These are phyloP conservation scores for Penicillium flavigenum DNA, from an alignment of 495 filamentous ascomycete species.

Conservation along the genomic window DNA sequence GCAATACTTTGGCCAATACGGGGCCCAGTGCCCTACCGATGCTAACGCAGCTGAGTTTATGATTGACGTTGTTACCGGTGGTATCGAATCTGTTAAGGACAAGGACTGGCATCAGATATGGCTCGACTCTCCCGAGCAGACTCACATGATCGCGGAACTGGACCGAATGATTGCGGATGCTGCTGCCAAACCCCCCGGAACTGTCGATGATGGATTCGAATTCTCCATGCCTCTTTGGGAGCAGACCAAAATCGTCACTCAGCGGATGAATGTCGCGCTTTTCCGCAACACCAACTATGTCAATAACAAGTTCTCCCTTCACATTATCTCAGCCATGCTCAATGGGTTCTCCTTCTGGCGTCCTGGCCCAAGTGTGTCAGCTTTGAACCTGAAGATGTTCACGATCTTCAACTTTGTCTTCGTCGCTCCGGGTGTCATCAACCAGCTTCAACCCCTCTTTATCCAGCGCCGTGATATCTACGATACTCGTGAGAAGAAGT, in stretches of 20 bases:
- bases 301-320: constrained; percentile 56
- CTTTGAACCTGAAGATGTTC: constrained; percentile 36
- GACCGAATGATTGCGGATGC: constrained; percentile 50
- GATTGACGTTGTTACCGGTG: constrained; percentile 70
- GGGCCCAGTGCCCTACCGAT: constrained; percentile 69
- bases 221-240: constrained; percentile 58
- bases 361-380: constrained; percentile 28
- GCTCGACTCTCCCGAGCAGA: constrained; percentile 55
- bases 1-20: constrained; percentile 77
- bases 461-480: constrained; percentile 54
- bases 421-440: constrained; percentile 49
- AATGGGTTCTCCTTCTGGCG: constrained; percentile 47
- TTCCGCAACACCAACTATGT: constrained; percentile 64
- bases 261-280: constrained; percentile 59
- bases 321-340: constrained; percentile 37
- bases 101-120: constrained; percentile 65
- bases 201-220: constrained; percentile 43
- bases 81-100: constrained; percentile 30
- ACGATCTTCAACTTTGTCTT: constrained; percentile 53
- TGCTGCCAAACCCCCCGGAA: constrained; percentile 33
- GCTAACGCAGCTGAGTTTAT: constrained; percentile 90
- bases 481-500: constrained; percentile 51
- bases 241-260: constrained; percentile 56
- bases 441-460: constrained; percentile 54
- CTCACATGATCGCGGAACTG: constrained; percentile 50